Conservation (phyloP, 2,329 filamentous ascomycete species). For the Alternaria brassicae region DNA sequence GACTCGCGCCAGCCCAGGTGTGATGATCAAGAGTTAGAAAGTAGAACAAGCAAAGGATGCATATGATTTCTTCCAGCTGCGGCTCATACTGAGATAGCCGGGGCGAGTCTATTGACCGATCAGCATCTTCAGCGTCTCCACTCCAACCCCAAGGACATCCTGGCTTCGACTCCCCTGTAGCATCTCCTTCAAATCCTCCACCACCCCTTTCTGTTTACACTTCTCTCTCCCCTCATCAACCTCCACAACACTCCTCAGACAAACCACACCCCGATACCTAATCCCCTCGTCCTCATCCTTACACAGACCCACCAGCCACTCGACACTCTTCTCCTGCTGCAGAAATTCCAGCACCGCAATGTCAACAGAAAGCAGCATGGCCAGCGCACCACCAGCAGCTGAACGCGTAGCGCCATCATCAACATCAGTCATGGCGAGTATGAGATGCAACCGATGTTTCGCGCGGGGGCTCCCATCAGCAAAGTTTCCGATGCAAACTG, state of each 20-base stretch:
- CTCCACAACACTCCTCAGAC: conserved; percentile 75
- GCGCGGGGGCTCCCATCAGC: conserved; percentile 72
- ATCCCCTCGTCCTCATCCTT: conserved; percentile 72
- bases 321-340: conserved; percentile 70
- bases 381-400: conserved; percentile 87
- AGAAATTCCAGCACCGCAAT: conserved; percentile 75
- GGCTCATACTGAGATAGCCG: too few species aligned
- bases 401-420: conserved; percentile 80
- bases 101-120: conserved; percentile 52
- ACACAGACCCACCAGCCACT: conserved; percentile 82
- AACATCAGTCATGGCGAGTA: conserved; percentile 86
- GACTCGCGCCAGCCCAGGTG: background rate
- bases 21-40: too few species aligned
- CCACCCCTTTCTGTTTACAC: conserved; percentile 64
- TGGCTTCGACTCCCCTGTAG: conserved; percentile 72
- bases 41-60: too few species aligned
- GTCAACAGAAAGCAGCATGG: conserved; percentile 81
- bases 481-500: conserved; percentile 72
- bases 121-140: conserved; percentile 75
- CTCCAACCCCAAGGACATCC: conserved; percentile 73
- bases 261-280: conserved; percentile 75
- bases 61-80: too few species aligned
- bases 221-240: conserved; percentile 52
- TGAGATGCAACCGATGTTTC: conserved; percentile 76
- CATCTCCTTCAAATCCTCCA: conserved; percentile 72